Percentiles rank a stretch among this genome's conserved stretches.
phyloP scores from a whole-genome alignment of 2,329 filamentous ascomycete genomes.

The Karstenula rhodostoma region DNA sequence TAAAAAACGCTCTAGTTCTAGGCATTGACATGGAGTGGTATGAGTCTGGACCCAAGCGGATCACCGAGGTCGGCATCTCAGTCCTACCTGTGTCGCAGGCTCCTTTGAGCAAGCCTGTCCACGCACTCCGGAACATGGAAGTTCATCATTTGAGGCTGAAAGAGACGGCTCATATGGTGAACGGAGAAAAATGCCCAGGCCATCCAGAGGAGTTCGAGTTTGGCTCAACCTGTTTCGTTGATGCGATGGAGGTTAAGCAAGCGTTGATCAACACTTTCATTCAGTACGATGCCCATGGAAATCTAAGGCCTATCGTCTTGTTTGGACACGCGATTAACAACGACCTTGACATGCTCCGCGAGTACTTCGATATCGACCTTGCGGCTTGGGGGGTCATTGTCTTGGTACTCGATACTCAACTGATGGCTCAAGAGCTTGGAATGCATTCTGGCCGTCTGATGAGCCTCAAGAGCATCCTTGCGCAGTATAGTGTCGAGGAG shows the following conservation, averaged over 20 bases:
- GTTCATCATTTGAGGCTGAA: slow-evolving; percentile 15
- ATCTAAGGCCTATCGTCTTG: slow-evolving; percentile 18
- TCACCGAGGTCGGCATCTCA: slow-evolving; percentile 22
- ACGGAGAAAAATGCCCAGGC: slow-evolving; percentile 10
- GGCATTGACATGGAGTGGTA: slow-evolving; percentile 21
- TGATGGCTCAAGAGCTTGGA: slow-evolving; percentile 17
- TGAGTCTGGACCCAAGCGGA: slow-evolving; percentile 3
- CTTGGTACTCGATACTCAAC: slow-evolving; percentile 16
- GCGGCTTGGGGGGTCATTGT: slow-evolving; percentile 11
- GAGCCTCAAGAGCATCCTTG: background rate
- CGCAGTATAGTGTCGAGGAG: slow-evolving; percentile 1
- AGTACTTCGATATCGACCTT: slow-evolving; percentile 19
- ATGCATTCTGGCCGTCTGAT: background rate
- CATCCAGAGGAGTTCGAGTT: slow-evolving; percentile 17
- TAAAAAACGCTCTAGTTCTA: slow-evolving; percentile 14
- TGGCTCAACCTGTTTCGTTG: slow-evolving; percentile 16
- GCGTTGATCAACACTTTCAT: slow-evolving; percentile 8
- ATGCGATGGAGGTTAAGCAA: background rate
- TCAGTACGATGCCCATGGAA: background rate
- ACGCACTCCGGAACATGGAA: slow-evolving; percentile 4
- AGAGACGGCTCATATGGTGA: slow-evolving; percentile 18
- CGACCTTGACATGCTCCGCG: slow-evolving; percentile 14
- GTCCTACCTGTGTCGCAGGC: background rate
- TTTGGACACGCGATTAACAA: slow-evolving; percentile 21
- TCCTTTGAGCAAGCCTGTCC: background rate